Evolutionary conservation across 805 yeast genomes (phyloP), one percentile per base, ranked within the genome.

Genomic region (Lipomyces yamanashiensis): DNA sequence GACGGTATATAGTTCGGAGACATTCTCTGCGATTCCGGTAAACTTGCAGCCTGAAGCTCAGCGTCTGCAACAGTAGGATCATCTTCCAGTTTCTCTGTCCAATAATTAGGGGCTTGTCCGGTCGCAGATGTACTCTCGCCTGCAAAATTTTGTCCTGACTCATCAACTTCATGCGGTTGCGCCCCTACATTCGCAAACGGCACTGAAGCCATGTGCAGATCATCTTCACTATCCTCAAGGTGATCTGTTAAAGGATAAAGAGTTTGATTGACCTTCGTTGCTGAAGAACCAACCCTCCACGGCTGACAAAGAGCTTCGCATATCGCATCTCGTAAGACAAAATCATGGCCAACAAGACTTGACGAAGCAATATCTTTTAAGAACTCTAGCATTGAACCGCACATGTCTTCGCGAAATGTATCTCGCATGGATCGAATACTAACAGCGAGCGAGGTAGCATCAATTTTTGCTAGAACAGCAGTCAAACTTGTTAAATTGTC

Each of bases 381-480:
- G 92, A 95, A 88, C n/a, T 73, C 70, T 7, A 89, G 73, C 19
- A 90, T 84, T 65, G 87, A 91, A 48, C 84, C 86, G 68, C 88
- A 86, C 89, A 89, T 86, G 62, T 88, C 92, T 72, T 91, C 96
- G 58, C 95, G 78, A 72, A 89, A 87, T 7, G 84, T 77, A 71
- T 90, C 96, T 61, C 92, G 78, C 17, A 84, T 79, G 58, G 86
- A 83, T 60, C 90, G 77, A 15, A 91, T 86, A 54, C 89, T 82
- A 0, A 87, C 81, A 1, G 87, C 82, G 19, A 89, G 77, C 0
- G 92, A 92, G 0, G 90, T 86, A 0, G 85, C 76, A 23, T 84
- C 82, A 37, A 90, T 74, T 2, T 81, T 76, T n/a, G 77, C 76
- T 70, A 88, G 88, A 41, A 87, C 79, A 44, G 79, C 83, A 44